Base-by-base conservation (phyloP, 164 flowering plant species). In the Stephania japonica region DNA sequence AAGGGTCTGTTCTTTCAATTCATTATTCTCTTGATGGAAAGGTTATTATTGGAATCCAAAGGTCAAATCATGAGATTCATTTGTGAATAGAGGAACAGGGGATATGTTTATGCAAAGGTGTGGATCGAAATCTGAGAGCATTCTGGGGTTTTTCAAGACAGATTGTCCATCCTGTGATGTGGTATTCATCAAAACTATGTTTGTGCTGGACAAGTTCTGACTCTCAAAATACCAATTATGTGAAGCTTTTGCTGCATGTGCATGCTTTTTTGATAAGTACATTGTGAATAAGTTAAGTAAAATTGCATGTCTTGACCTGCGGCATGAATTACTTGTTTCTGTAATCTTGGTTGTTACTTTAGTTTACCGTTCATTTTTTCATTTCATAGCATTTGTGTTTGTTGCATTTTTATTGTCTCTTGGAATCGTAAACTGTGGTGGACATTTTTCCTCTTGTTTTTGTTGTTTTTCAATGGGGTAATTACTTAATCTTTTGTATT, bases 101-200 rank as follows among this genome's bases (percentile, higher is more conserved):
- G n/a, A n/a, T n/a, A n/a, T 83, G 80, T 77, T 70, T 72, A 70
- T n/a, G n/a, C 86, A 89, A 19, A 85, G 75, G 72, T 91, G 90
- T 77, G 84, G 76, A 74, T 67, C 86, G 50, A 97, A 89, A 64
- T 84, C 91, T 50, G 99, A 90, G 82, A 86, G 84, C 75, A 90
- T 95, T 75, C 80, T 92, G 71, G 99, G 99, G 38, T 90, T 92
- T 75, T 92, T 95, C 78, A 92, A 97, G 98, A 91, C 97, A 67
- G 99, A 95, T 75, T 91, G 90, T 79, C 86, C 90, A 11, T 76
- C 78, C 63, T 91, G 96, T 85, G 90, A 95, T 78, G 70, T 95
- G 77, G 89, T 93, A 18, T 43, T 91, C 75, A 84, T 95, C 27
- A 93, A 93, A 83, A 88, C 93, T 76, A 88, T 93, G 99, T 95